A percentile compares a stretch with the other conserved stretches of the same genome.
Evolutionary conservation across 768 basidiomycete species (phyloP).

Genomic region (Infundibulicybe gibba): DNA sequence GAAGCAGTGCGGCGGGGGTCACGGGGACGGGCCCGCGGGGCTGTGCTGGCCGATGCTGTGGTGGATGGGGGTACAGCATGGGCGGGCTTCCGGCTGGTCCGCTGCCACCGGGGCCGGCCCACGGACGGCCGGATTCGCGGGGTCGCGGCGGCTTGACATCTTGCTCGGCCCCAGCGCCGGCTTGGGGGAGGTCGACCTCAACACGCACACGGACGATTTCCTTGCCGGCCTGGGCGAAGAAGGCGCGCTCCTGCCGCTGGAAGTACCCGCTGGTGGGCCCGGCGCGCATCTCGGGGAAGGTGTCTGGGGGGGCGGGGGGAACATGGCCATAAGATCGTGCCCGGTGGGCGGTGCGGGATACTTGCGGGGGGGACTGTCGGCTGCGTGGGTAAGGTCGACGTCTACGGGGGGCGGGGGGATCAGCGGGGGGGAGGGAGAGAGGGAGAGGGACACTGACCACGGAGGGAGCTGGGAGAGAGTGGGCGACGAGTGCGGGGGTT

Average conservation of each 20-base stretch:
- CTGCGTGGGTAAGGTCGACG: slow-evolving; percentile 56
- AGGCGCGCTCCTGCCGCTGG: slow-evolving; percentile 72
- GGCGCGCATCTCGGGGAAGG: slow-evolving; percentile 49
- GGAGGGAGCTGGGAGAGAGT: slow-evolving; percentile 58
- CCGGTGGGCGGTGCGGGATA: slow-evolving; percentile 78
- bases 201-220: slow-evolving; percentile 75
- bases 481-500: slow-evolving; percentile 43
- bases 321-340: slow-evolving; percentile 83
- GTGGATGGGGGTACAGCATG: slow-evolving; percentile 29
- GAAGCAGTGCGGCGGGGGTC: slow-evolving; percentile 28
- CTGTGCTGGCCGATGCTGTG: slow-evolving; percentile 26
- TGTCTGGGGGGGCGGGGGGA: slow-evolving; percentile 68
- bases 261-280: slow-evolving; percentile 74
- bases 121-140: slow-evolving; percentile 19
- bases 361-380: slow-evolving; percentile 47
- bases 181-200: slow-evolving; percentile 55
- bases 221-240: slow-evolving; percentile 75
- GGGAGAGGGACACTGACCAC: slow-evolving; percentile 37
- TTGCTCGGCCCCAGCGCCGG: slow-evolving; percentile 26
- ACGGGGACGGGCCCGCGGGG: slow-evolving; percentile 25
- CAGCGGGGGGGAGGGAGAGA: slow-evolving; percentile 1
- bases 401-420: slow-evolving; percentile 43
- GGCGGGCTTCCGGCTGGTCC: slow-evolving; percentile 22
- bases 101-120: slow-evolving; percentile 16
- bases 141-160: slow-evolving; percentile 10